Base-by-base conservation (phyloP, 495 filamentous ascomycete genomes). In the Astrothelium subdiscretum region DNA sequence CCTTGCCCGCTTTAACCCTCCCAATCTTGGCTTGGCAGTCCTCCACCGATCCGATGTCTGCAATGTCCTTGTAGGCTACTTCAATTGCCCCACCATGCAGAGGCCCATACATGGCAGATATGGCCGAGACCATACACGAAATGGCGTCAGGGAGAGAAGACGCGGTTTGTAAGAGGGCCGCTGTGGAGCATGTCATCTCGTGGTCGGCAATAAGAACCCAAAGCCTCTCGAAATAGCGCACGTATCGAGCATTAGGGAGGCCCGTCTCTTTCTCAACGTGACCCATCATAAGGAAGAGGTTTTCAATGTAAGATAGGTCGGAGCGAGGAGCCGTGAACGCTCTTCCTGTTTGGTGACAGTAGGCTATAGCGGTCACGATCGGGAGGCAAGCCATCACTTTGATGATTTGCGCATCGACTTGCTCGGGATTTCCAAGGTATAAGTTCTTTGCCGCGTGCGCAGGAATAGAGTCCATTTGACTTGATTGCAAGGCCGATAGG, bases 71-170 rank as follows among this genome's bases (percentile, higher is more conserved):
- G 66, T 81, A 79, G 8, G 82, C 83, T 0, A 77, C 76, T 43
- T 85, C 83, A 18, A 81, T 82, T 18, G 83, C 82, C 3, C 82
- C 83, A 44, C 78, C 80, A 67, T 86, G 83, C 0, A 85, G 70
- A 0, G 80, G 80, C 0, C 82, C 83, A 66, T 82, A 81, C 0
- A 76, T 77, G 29, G 82, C 74, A 4, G 75, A 67, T 1, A 82
- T 70, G 0, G 77, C 76, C 2, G 79, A 69, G 18, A 82, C 77
- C 43, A 83, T 62, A 24, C 48, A 27, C 6, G 22, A 10, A 20
- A 54, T 27, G 3, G 48, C 22, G 24, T 54, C 48, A 0, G 13
- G 75, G 4, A 81, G 70, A 0, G 77, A 72, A 15, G 78, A 82
- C 1, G 79, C 77, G 2, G 77, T 70, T 20, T 81, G 78, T 10